These are phyloP conservation scores for Choanephora cucurbitarum DNA, from an alignment of 371 early-diverging fungal species.

Conservation along the genomic window DNA sequence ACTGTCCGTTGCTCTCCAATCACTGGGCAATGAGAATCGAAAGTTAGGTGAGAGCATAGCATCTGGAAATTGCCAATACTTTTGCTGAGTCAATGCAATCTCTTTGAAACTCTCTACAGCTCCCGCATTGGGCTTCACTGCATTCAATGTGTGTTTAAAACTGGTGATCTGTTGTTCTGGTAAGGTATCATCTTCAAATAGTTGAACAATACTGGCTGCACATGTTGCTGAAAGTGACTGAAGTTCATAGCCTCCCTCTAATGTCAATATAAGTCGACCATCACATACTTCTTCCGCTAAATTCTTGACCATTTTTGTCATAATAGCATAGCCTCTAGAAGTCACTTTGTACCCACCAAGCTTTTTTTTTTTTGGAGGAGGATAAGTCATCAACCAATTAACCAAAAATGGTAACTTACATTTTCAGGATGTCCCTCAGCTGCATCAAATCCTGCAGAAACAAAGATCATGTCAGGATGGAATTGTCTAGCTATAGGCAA, in stretches of 20 bases:
- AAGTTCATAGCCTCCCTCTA: constrained; percentile 59
- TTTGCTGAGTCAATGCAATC: constrained; percentile 46
- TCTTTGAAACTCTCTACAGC: constrained; percentile 50
- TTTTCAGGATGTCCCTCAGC: constrained; percentile 67
- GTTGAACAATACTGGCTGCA: constrained; percentile 51
- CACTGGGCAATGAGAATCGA: constrained; percentile 53
- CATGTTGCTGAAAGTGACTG: constrained; percentile 49
- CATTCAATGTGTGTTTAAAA: constrained; percentile 46
- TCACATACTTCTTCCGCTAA: constrained; percentile 55
- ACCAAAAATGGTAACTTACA: constrained; percentile 35
- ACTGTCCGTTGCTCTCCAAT: constrained; percentile 60
- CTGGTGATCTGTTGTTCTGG: constrained; percentile 39
- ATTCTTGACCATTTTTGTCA: constrained; percentile 59
- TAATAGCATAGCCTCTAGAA: constrained; percentile 56
- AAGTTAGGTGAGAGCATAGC: constrained; percentile 43
- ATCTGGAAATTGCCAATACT: constrained; percentile 56
- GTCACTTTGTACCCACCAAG: constrained; percentile 64
- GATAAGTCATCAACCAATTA: no score
- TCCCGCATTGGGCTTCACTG: constrained; percentile 58
- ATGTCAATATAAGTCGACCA: constrained; percentile 55
- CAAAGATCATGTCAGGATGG: constrained; percentile 62
- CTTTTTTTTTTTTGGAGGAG: constrained; percentile 17
- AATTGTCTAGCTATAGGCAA: constrained; percentile 65
- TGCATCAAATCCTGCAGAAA: constrained; percentile 73
- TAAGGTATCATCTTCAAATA: constrained; percentile 39